Base-by-base conservation (phyloP, 305 asterid genomes). In the Nicotiana rustica region DNA sequence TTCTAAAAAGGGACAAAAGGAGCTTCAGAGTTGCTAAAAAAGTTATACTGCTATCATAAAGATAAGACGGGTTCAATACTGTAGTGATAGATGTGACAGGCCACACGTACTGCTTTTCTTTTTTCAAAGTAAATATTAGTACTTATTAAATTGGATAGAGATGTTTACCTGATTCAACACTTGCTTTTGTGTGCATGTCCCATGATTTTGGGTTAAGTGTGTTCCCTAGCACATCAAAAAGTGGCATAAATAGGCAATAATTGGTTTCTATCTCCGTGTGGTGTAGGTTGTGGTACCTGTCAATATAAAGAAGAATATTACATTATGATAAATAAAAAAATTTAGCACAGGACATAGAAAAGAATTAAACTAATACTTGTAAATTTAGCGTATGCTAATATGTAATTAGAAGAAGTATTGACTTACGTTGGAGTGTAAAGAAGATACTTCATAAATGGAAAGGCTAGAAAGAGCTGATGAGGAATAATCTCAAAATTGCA, bases 241-340 rank as follows among this genome's bases (percentile, higher is more conserved):
- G 85, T n/a, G 98, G 98, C 98, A 94, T 94, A 91, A 94, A 94
- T 25, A 94, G 92, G 90, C 98, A 93, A 80, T 86, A 93, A 61
- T 94, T 94, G 73, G 97, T 86, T 82, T 47, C 86, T 93, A 82
- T 89, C 78, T 94, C 94, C 3, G 82, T 84, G 69, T 89, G 94
- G 85, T 94, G 98, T 57, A 94, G 83, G 86, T 87, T 92, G 87
- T 94, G 97, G 85, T 93, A 94, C 71, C 98, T 94, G 98, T 85
- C 80, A 69, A 36, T 29, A 69, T 29, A 65, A 8, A 41, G n/a
- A 59, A 6, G 10, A 18, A 73, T 57, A 52, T 4, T 62, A 13
- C 10, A 19, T 21, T 62, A 10, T 5, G 6, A 21, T 10, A 21
- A n/a, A 60, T 18, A 61, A 61, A 62, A 21, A 25, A 25, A 0